These are phyloP conservation scores for Hordeum marinum DNA, from an alignment of 176 grass and related monocot genomes.

Conservation along the genomic window DNA sequence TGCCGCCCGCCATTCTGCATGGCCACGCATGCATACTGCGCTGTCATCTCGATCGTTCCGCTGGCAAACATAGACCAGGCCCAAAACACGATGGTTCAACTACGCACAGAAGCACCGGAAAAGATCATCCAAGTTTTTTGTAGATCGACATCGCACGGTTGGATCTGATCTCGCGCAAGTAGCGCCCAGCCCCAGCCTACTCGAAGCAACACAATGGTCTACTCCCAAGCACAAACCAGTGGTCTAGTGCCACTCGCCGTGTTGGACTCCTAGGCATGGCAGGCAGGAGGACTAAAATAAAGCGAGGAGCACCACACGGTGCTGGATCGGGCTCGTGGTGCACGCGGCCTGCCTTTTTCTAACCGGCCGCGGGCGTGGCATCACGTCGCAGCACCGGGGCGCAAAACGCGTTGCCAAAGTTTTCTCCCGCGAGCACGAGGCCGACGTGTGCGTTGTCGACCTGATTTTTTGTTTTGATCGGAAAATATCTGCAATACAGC, in stretches of 20 bases:
- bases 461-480: background rate
- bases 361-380: background rate
- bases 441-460: background rate
- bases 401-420: background rate
- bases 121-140: background rate
- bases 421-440: background rate
- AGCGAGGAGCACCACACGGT: background rate
- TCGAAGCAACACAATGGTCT: too few relatives aligned
- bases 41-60: background rate
- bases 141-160: background rate
- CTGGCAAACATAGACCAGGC: too few relatives aligned
- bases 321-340: background rate
- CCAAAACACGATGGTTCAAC: too few relatives aligned
- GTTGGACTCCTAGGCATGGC: background rate
- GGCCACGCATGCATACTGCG: background rate
- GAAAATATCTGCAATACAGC: background rate
- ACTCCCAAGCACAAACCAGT: background rate
- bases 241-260: background rate
- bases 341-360: background rate
- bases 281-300: background rate
- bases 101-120: background rate
- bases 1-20: background rate
- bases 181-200: background rate
- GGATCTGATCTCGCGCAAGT: too few relatives aligned
- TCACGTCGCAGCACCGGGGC: background rate